Conservation (phyloP, 202 grass and related monocot species). For the Schoenoplectus tabernaemontani region DNA sequence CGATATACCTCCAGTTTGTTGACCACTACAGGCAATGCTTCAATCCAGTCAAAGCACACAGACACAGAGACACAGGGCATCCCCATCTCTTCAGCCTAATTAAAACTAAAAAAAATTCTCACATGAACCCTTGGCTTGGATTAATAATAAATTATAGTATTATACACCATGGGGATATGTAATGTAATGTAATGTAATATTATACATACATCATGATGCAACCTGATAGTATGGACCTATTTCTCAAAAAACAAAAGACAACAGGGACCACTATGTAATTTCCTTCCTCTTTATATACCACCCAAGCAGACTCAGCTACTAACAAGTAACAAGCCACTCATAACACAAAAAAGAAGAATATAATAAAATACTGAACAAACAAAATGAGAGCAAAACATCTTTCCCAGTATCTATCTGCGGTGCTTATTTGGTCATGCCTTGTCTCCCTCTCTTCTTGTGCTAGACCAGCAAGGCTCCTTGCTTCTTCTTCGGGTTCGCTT, state of each 20-base stretch:
- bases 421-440: constrained; percentile 16
- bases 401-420: constrained; percentile 9
- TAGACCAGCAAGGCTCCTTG: not conserved
- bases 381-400: constrained; percentile 7
- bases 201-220: no score
- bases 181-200: no score
- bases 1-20: no score
- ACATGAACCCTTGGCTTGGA: no score
- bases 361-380: not conserved
- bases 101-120: no score
- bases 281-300: not conserved
- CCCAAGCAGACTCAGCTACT: not conserved
- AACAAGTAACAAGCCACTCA: not conserved
- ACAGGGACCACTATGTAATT: not conserved
- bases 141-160: no score
- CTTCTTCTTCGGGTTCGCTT: constrained; percentile 17
- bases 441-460: not conserved
- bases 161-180: no score
- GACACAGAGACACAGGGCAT: no score
- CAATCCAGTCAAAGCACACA: no score
- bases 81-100: no score
- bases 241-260: not conserved
- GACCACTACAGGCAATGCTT: no score
- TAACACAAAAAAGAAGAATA: not conserved
- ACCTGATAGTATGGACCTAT: not conserved